Base-by-base conservation (phyloP, 2,329 filamentous ascomycete species). In the Aureobasidium lini region DNA sequence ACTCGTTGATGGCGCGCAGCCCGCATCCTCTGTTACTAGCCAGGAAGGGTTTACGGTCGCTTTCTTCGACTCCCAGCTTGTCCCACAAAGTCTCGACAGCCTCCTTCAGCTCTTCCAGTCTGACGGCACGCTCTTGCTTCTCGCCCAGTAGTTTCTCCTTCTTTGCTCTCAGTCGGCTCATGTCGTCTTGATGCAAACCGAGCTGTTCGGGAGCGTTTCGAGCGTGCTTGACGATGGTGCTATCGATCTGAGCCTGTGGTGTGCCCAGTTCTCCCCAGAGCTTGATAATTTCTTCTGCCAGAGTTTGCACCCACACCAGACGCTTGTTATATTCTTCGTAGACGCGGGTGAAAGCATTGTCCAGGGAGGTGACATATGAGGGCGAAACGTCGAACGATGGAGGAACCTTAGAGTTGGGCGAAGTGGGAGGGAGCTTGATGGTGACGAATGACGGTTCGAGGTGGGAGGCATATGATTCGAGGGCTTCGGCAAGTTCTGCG, bases 261-360 rank as follows among this genome's bases (percentile, higher is more conserved):
- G 89, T 95, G 44, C 94, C 94, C 9, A 99, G 84, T 73, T 99
- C 94, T 0, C 90, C 93, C 92, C 94, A 99, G 0, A 99, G 81
- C 66, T 90, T 88, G 67, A 99, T 94, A 61, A 96, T 93, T 62
- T 94, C 85, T 67, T 96, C 89, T 42, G 85, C 86, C 3, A 90
- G 74, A 18, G 84, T 75, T 72, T 90, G 85, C 13, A 97, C 91
- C 0, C 83, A 84, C 32, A 82, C 81, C 46, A 96, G 80, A 49
- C 94, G 89, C 65, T 86, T 88, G 44, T 87, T 90, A 75, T 97
- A 99, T 76, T 99, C 95, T 69, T 97, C 91, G 73, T 97, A 97
- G 18, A 99, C 90, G 62, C 91, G 85, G 10, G 90, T 90, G 70
- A 97, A 99, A 73, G 99, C 94, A 57, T 82, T 81, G 71, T 99